phyloP scores from a whole-genome alignment of 2,329 filamentous ascomycete species.

The Rhexocercosporidium sp. region DNA sequence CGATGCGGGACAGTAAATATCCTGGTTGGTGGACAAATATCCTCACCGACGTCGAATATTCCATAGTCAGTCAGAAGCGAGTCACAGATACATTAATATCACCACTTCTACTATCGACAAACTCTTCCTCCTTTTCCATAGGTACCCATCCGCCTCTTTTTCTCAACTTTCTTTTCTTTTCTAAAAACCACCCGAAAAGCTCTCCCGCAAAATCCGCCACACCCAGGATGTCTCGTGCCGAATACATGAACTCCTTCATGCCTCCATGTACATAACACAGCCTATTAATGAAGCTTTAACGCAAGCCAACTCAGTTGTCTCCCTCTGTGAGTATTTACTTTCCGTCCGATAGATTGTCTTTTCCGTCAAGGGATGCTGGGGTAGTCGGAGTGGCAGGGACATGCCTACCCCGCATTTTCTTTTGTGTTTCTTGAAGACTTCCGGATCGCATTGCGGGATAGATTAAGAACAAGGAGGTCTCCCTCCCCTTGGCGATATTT shows the following conservation, averaged over 20 bases:
- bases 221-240: not conserved
- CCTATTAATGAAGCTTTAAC: too few species aligned
- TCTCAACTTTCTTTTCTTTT: too few species aligned
- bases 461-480: too few species aligned
- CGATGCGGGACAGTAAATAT: not conserved
- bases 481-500: too few species aligned
- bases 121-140: too few species aligned
- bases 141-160: too few species aligned
- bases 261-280: not conserved
- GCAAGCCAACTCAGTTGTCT: too few species aligned
- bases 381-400: not conserved
- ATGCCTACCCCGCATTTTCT: not conserved
- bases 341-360: constrained; percentile 7
- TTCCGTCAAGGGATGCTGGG: not conserved
- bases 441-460: not conserved
- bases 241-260: not conserved
- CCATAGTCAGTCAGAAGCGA: not conserved
- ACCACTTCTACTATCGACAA: not conserved
- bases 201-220: not conserved
- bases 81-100: not conserved
- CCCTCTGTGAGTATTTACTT: too few species aligned
- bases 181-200: not conserved
- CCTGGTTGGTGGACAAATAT: constrained; percentile 12
- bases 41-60: not conserved
- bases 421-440: not conserved